Base-by-base conservation (phyloP, 1,284 basidiomycete species). In the Leccinum fuscescens region DNA sequence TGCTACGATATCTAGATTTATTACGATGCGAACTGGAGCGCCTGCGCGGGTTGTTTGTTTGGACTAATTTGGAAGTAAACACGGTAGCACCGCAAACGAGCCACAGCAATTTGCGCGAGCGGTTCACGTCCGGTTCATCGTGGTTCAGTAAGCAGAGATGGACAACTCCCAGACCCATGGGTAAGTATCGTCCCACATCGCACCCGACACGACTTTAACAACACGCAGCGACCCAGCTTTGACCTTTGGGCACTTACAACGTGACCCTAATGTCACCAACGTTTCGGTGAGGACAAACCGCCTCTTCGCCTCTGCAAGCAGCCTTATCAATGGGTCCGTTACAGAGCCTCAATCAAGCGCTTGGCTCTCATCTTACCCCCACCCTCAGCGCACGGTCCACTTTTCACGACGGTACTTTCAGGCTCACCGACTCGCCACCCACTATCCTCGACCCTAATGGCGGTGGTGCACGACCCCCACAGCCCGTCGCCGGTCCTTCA, bases 281-380 rank as follows among this genome's bases (percentile, higher is more conserved):
- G 64, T 75, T 60, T 76, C 74, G 48, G 74, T 74, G 59, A 62
- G 74, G 9, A 48, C 54, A 27, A 27, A 50, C 17, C 35, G 17
- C 9, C 49, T 22, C 1, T 27, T 39, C 37, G 17, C 24, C 53
- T 54, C 48, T 24, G 33, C 35, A 27, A 27, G 31, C 44, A 17
- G 22, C 48, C 58, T 59, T 49, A 62, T 58, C 60, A 49, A 54
- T 62, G 48, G 22, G 54, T 49, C 31, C 54, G 2, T 57, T 46
- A 9, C 62, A 73, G 74, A 76, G 74, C 61, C 64, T 76, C 33
- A 75, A 74, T 39, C 74, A 76, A 58, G 72, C 72, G n/a, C 62
- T 73, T 3, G 72, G 74, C 3, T 72, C 72, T 9, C 71, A 73
- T 59, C 62, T 72, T 7, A 73, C 72, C 39, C 67, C 71, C 22